Base-by-base conservation (phyloP, 2,329 filamentous ascomycete species). In the Fusarium solani-melongenae region DNA sequence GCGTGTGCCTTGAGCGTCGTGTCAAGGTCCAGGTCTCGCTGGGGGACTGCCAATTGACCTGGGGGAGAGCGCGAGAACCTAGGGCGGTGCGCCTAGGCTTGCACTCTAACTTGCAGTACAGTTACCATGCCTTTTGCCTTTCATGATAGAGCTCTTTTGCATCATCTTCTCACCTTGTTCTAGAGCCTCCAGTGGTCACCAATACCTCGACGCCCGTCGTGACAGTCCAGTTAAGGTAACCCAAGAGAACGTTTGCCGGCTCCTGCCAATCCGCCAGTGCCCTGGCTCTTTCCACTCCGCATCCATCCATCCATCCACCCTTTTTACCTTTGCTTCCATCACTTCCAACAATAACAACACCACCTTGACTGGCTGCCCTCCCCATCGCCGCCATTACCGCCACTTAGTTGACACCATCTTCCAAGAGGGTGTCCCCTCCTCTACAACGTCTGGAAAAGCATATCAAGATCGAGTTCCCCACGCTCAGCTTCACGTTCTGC, bases 371-470 rank as follows among this genome's bases (percentile, higher is more conserved):
- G 44, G 44, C 58, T 68, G 59, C 70, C 49, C 49, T 53, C 20
- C 49, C 49, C 49, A 53, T 53, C 49, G 49, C 49, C 70, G 61
- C 56, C 58, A 69, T 67, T 53, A 67, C 64, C 49, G 58, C 67
- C 53, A 74, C 58, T 62, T 74, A 58, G 71, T 62, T 68, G 68
- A 73, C 71, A 72, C 71, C 71, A 74, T 74, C 71, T 72, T 71
- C 64, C 33, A 24, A 20, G 22, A 14, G 36, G 44, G 15, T 53
- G 41, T 60, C 68, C 62, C 66, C 73, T 66, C 33, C 64, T 57
- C n/a, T 60, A 33, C 62, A 49, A 62, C 58, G 59, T 62, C 24
- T 56, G 49, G 58, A 38, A 73, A 77, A 66, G 71, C 74, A 77
- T 78, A 77, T 76, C 67, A 77, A 68, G 57, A 74, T 67, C 69